A percentile compares a stretch with the other conserved stretches of the same genome.
phyloP scores from a whole-genome alignment of 2,329 filamentous ascomycete genomes.

The Zopfia rhizophila region DNA sequence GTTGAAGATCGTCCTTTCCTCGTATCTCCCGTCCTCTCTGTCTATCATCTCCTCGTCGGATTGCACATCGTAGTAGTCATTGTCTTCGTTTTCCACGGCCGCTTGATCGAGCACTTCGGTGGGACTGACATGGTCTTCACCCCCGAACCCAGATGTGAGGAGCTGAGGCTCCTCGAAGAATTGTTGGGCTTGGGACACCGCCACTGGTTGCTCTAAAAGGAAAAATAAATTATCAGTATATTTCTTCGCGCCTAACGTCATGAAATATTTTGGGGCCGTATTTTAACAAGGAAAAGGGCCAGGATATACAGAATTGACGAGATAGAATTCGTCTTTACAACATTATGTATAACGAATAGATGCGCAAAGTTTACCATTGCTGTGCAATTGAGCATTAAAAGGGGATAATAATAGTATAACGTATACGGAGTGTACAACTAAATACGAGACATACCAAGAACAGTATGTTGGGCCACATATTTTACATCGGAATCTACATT shows the following conservation, averaged over 20 bases:
- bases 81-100: conserved; percentile 57
- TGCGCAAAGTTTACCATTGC: conserved; percentile 24
- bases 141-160: conserved; percentile 46
- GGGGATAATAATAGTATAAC: conserved; percentile 43
- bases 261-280: conserved; percentile 1
- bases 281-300: conserved; percentile 3
- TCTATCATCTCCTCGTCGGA: conserved; percentile 58
- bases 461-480: conserved; percentile 49
- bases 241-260: conserved; percentile 8
- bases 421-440: conserved; percentile 47
- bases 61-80: conserved; percentile 61
- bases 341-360: conserved; percentile 15
- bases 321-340: conserved; percentile 9
- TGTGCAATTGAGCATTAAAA: conserved; percentile 29
- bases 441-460: conserved; percentile 54
- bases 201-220: conserved; percentile 35
- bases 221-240: conserved; percentile 33
- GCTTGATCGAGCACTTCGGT: conserved; percentile 50
- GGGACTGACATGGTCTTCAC: conserved; percentile 51
- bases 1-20: conserved; percentile 35
- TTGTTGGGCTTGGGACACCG: conserved; percentile 24
- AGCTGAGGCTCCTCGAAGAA: conserved; percentile 30
- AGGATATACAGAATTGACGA: conserved; percentile 1
- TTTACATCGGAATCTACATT: conserved; percentile 48
- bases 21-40: conserved; percentile 27